Conservation (phyloP, 768 basidiomycete genomes). For the Nidularia sp. region DNA sequence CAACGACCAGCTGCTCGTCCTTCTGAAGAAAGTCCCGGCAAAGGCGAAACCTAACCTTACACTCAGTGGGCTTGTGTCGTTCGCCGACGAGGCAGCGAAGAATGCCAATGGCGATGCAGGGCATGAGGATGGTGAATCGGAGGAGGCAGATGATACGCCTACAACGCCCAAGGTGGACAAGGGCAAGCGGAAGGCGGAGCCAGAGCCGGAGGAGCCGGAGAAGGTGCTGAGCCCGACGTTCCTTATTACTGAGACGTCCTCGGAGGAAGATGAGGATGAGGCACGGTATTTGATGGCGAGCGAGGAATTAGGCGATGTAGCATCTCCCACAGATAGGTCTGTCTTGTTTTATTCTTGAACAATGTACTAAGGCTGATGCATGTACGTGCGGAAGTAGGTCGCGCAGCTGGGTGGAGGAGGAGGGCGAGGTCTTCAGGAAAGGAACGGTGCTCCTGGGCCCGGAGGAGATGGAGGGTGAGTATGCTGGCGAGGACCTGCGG, state of each 20-base stretch:
- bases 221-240: slow-evolving; percentile 70
- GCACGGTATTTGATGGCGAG: slow-evolving; percentile 27
- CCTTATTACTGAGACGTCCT: slow-evolving; percentile 27
- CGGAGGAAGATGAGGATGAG: slow-evolving; percentile 52
- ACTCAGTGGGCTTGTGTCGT: slow-evolving; percentile 41
- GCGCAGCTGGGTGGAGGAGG: slow-evolving; percentile 84
- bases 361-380: background rate
- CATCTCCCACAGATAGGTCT: slow-evolving; percentile 49
- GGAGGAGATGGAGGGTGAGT: slow-evolving; percentile 88
- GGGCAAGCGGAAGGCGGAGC: slow-evolving; percentile 70
- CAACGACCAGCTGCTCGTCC: slow-evolving; percentile 64
- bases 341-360: slow-evolving; percentile 10
- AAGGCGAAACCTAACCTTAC: slow-evolving; percentile 32
- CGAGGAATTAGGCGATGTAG: slow-evolving; percentile 26
- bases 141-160: slow-evolving; percentile 30
- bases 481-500: slow-evolving; percentile 83
- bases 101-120: slow-evolving; percentile 4
- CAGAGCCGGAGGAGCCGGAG: slow-evolving; percentile 64
- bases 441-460: slow-evolving; percentile 75
- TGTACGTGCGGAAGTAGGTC: slow-evolving; percentile 40
- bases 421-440: slow-evolving; percentile 95
- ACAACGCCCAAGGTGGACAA: slow-evolving; percentile 71
- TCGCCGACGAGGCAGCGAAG: background rate
- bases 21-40: slow-evolving; percentile 47
- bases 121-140: slow-evolving; percentile 11